Evolutionary conservation across 2,329 filamentous ascomycete genomes (phyloP), one percentile per base, ranked within the genome.

Genomic region (Penicillium sp.): DNA sequence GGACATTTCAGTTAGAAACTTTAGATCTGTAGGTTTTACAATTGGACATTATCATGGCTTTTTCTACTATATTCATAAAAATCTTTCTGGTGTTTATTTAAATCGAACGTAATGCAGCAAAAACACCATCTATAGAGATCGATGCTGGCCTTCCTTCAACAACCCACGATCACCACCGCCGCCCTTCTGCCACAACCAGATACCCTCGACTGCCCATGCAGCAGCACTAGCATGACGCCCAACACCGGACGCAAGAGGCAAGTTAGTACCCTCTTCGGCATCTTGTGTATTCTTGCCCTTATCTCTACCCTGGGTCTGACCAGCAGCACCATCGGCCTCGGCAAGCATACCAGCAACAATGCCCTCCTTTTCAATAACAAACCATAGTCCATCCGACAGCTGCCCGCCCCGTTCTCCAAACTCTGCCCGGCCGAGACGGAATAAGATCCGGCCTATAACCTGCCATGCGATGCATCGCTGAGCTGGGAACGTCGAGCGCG

Each of bases 391-490:
- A 71, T 88, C 85, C 15, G 89, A 88, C 55, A 93, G 78, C 23
- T 82, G 81, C 41, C 83, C 80, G 57, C 87, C 78, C 27, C 86
- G 83, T 3, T 83, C 82, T 0, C 84, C 86, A 56, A 86, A 87
- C 57, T 86, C 85, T 1, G 91, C 92, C 49, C 81, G 84, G 0
- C 94, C 93, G 0, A 99, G 79, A 9, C 93, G 82, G 71, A 90
- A 97, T 17, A 97, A 75, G 6, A 97, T 84, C 21, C 94, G 83
- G 0, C 94, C 94, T 0, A 97, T 79, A 0, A 93, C 93, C 75
- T 96, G 93, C 75, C 91, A 97, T 0, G 94, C 91, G 61, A 97
- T 83, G 69, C 94, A 97, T 12, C 93, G 80, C 78, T 99, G 94
- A 0, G 90, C 88, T 0, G 94, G 86, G 21, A 96, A 91, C 0